Percentiles rank a stretch among this genome's conserved stretches.
Evolutionary conservation across 352 stramenopile species (phyloP).

Genomic region (Phytopythium vexans): DNA sequence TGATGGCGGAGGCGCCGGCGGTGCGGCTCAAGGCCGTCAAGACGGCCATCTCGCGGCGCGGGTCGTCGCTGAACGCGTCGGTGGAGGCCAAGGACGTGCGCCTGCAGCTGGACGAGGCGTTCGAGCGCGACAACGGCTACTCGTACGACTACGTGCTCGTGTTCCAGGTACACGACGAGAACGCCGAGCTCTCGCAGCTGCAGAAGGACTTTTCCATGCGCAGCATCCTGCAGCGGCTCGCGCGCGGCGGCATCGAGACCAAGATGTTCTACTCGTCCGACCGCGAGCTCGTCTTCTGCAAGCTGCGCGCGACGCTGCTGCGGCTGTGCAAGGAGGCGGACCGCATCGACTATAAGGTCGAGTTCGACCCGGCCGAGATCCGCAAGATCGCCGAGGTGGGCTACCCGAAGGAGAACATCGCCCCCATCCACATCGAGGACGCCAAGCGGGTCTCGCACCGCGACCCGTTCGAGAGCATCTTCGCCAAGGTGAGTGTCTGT

Average conservation of each 20-base stretch:
- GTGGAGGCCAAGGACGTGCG: conserved; percentile 62
- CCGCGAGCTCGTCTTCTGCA: conserved; percentile 73
- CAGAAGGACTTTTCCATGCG: conserved; percentile 78
- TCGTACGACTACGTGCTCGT: conserved; percentile 82
- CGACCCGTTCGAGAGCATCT: conserved; percentile 67
- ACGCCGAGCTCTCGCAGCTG: conserved; percentile 33
- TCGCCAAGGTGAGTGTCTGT: conserved; percentile 40
- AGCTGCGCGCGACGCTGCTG: conserved; percentile 64
- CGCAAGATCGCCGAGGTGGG: conserved; percentile 49
- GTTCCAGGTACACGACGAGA: conserved; percentile 80
- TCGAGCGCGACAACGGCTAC: conserved; percentile 64
- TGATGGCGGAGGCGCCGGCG: conserved; percentile 16
- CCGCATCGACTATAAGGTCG: conserved; percentile 76
- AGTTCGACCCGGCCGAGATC: conserved; percentile 62
- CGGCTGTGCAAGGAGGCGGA: conserved; percentile 67
- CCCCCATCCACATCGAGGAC: conserved; percentile 60
- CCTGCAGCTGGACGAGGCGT: conserved; percentile 55
- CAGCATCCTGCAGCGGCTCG: conserved; percentile 62
- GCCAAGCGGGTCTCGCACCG: conserved; percentile 42
- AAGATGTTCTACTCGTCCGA: conserved; percentile 81
- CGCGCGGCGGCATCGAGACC: conserved; percentile 70
- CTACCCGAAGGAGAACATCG: conserved; percentile 57
- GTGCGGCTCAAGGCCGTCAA: conserved; percentile 56
- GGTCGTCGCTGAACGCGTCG: conserved; percentile 63
- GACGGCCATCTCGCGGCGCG: conserved; percentile 55